phyloP scores from a whole-genome alignment of 208 protist genomes.

The Leishmania major region DNA sequence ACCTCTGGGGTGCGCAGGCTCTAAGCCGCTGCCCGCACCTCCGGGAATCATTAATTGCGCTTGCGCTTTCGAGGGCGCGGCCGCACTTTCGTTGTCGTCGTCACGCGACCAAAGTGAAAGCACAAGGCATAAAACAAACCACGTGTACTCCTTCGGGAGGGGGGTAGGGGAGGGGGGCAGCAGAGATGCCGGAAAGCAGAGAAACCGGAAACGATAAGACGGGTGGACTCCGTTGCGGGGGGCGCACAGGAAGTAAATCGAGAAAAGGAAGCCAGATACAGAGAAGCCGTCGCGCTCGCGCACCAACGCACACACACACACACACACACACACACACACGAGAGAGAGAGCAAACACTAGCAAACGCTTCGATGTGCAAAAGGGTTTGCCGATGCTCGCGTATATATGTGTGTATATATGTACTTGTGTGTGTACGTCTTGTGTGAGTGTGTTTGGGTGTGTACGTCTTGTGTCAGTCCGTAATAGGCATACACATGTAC shows the following conservation, averaged over 20 bases:
- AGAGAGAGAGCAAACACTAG: not conserved
- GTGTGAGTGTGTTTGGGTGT: not conserved
- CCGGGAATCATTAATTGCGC: slow-evolving; percentile 14
- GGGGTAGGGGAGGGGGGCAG: not conserved
- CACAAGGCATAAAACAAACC: not conserved
- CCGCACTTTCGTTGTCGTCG: not conserved
- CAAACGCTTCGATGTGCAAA: slow-evolving; percentile 1
- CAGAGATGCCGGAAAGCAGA: not conserved
- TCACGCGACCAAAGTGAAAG: not conserved
- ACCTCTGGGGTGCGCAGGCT: slow-evolving; percentile 4
- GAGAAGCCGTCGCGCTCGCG: not conserved
- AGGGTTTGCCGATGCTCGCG: not conserved
- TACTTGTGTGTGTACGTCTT: not conserved
- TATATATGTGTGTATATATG: not conserved
- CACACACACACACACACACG: not conserved
- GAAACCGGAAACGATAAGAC: not conserved
- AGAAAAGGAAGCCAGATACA: not conserved
- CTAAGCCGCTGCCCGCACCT: slow-evolving; percentile 1
- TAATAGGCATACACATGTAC: not conserved
- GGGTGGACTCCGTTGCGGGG: not conserved
- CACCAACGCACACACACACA: not conserved
- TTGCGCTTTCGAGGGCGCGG: not conserved
- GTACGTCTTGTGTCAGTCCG: not conserved
- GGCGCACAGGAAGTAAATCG: not conserved
- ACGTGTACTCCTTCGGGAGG: not conserved